Evolutionary conservation across 2,329 filamentous ascomycete species (phyloP), one percentile per base, ranked within the genome.

Genomic region (Coniella lustricola): DNA sequence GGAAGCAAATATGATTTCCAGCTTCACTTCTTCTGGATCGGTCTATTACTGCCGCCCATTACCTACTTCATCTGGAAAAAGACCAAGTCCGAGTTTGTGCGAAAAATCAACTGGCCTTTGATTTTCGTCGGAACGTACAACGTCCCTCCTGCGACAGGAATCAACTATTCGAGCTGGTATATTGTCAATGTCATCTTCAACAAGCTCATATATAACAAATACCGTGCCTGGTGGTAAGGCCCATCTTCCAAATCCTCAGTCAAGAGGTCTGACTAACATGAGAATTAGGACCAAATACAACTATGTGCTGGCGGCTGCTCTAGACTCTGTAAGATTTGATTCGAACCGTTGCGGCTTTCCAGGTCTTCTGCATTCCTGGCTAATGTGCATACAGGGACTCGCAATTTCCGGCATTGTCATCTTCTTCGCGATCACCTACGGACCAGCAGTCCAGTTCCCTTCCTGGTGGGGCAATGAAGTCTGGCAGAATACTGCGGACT

Each of bases 1-100:
- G 25, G 10, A 29, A 29, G 10, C 10, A n/a, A 7, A 13, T 10
- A n/a, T 32, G 17, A 10, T n/a, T 14, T 7, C 32, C 14, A 46
- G 44, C 58, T 75, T 16, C 71, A 75, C 52, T 74, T 76, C 56
- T 76, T 76, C 62, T 75, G 71, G 68, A 70, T 76, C 18, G 74
- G 64, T 12, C 57, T 62, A 3, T 44, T 70, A 10, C 55, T 70
- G 13, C 70, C 71, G 1, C 59, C 71, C 0, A 55, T 72, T 18
- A 72, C 69, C 7, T 74, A 64, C 59, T 58, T 59, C 14, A 47
- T 64, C 7, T 69, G 66, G 62, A 70, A 69, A 58, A 64, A 60
- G 46, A 66, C 63, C 3, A 52, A 56, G 21, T 60, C 41, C n/a
- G 61, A 64, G n/a, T 62, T 62, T 47, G 44, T 63, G n/a, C 55